Evolutionary conservation across 129 eudicot species (phyloP), one percentile per base, ranked within the genome.

Genomic region (Dittrichia graveolens): DNA sequence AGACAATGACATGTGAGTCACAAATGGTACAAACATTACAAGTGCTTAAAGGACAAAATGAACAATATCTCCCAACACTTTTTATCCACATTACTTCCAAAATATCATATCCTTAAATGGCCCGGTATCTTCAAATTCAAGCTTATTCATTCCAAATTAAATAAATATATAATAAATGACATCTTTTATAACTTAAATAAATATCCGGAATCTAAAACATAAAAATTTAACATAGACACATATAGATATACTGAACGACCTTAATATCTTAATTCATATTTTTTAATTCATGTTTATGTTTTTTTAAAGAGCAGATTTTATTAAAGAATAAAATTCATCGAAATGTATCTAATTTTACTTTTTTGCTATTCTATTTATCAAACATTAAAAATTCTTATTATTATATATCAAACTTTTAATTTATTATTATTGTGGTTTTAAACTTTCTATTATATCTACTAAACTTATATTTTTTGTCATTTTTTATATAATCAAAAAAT

Each of bases 1-100:
- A 78, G 82, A 78, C 82, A 78, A 19, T 18, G 82, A 78, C 82
- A 78, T 47, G 82, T 78, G 82, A 78, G 59, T 73, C 73, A 54
- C 77, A 52, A 71, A 78, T 78, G 77, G 82, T 78, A 71, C 82
- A 31, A 69, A 41, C 76, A 61, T 69, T 77, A 49, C 48, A 53
- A 61, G 82, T 53, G 77, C 61, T 62, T 63, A 78, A 78, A 62
- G 77, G 72, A 71, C 82, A 78, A 61, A 50, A 34, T 61, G 71
- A 71, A 71, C 54, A 56, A 67, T 74, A 74, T 62, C 78, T 62
- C 54, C 78, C 62, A 61, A 66, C 80, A 45, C 73, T 14, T 61
- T 52, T 71, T 52, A 37, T 78, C 82, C 71, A 42, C 61, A 49
- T 61, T 69, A 69, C 31, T 41, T 69, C 49, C 41, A 71, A 42